Percentiles rank a stretch among this genome's conserved stretches.
Evolutionary conservation across 495 filamentous ascomycete genomes (phyloP).

Genomic region (Tuber microsphaerosporum): DNA sequence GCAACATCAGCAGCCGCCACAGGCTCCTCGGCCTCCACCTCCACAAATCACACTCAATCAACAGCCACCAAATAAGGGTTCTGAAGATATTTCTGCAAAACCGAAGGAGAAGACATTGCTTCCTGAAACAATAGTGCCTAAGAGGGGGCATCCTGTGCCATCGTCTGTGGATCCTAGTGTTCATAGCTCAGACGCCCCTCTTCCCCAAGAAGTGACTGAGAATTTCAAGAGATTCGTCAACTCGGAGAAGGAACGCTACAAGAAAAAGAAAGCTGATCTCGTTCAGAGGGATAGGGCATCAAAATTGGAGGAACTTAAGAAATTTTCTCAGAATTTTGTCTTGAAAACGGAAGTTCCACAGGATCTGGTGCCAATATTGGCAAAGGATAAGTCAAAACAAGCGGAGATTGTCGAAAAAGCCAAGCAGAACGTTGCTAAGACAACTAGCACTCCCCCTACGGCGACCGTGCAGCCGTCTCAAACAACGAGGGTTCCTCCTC

Average conservation of each 20-base stretch:
- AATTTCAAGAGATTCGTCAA: slow-evolving; percentile 45
- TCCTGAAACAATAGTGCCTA: slow-evolving; percentile 37
- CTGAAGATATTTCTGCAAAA: slow-evolving; percentile 33
- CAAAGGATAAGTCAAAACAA: slow-evolving; percentile 90
- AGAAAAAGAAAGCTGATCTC: slow-evolving; percentile 63
- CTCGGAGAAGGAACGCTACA: slow-evolving; percentile 63
- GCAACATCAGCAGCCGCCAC: slow-evolving; percentile 34
- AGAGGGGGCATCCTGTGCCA: slow-evolving; percentile 20
- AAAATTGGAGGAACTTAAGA: slow-evolving; percentile 88
- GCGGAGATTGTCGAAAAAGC: slow-evolving; percentile 84
- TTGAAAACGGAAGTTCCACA: slow-evolving; percentile 81
- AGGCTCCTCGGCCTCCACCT: slow-evolving; percentile 34
- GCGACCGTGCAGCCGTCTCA: slow-evolving; percentile 32
- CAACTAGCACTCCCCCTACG: slow-evolving; percentile 44
- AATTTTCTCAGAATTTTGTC: slow-evolving; percentile 90
- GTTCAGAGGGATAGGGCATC: slow-evolving; percentile 68
- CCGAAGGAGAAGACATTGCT: slow-evolving; percentile 33
- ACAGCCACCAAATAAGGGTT: slow-evolving; percentile 20
- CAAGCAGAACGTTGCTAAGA: slow-evolving; percentile 58
- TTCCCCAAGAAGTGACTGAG: slow-evolving; percentile 24
- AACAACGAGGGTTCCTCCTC: slow-evolving; percentile 25
- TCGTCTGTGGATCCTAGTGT: slow-evolving; percentile 17
- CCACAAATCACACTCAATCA: slow-evolving; percentile 35
- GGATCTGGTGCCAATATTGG: slow-evolving; percentile 88
- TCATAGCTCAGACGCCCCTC: slow-evolving; percentile 22